Evolutionary conservation across 345 rosid species (phyloP), one percentile per base, ranked within the genome.

Genomic region (Pistacia atlantica): DNA sequence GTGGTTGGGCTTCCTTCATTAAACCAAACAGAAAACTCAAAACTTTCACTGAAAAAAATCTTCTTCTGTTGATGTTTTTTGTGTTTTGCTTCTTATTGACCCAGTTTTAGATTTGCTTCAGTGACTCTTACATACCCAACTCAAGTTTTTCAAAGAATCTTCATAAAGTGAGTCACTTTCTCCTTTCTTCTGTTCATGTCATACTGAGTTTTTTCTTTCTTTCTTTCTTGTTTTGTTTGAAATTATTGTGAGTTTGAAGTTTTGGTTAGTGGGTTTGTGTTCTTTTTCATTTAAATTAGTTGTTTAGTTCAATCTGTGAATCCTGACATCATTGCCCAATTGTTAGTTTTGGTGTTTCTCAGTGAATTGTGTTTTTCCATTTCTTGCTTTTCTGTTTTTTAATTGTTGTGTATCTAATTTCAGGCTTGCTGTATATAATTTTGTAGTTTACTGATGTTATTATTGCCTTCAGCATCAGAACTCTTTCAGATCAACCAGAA

Each of bases 161-260:
- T 56, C 76, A 56, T 67, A 82, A 69, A 86, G 88, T 83, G 78
- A 79, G 90, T 73, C 67, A 8, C 79, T 81, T 80, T 81, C 78
- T 28, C 12, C 22, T 42, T 51, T 65, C 46, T 16, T 45, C 16
- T 68, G 5, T 61, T 57, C 63, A 20, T 76, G 28, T 5, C 22
- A 13, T 48, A 11, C 25, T 31, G 28, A 20, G 51, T 70, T 37
- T 10, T 28, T 20, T 52, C 22, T 59, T n/a, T 31, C 33, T 31
- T 31, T 31, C 28, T 25, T 57, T 16, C 33, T 13, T 42, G 6
- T 31, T 31, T 31, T 31, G 33, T 81, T 63, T 70, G 56, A 31
- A 46, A 33, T 61, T 62, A 64, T 51, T 74, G 61, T 77, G 81
- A 72, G 56, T 63, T 64, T 11, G 65, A 83, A 76, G 84, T 80